phyloP scores from a whole-genome alignment of 1,284 basidiomycete species.

The Ganoderma meredithae region DNA sequence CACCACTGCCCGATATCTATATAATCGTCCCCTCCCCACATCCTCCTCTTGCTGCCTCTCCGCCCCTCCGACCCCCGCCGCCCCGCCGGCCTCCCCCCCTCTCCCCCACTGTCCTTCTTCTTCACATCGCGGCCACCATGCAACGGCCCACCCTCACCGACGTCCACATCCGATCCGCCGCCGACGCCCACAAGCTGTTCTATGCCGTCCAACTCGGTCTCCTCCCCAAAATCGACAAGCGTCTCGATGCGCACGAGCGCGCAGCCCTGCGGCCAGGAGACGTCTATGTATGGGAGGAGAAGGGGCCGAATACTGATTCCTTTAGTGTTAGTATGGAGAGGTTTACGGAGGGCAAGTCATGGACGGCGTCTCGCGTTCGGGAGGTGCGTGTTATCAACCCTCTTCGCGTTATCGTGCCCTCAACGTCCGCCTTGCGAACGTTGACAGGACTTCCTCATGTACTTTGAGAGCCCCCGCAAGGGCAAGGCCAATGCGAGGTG shows the following conservation, averaged over 20 bases:
- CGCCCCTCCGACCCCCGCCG: slow-evolving; percentile 29
- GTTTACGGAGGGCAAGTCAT: slow-evolving; percentile 51
- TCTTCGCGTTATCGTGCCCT: slow-evolving; percentile 16
- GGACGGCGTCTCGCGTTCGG: slow-evolving; percentile 48
- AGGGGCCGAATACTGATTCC: slow-evolving; percentile 46
- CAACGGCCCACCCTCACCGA: slow-evolving; percentile 48
- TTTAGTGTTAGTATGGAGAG: slow-evolving; percentile 50
- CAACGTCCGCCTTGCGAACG: slow-evolving; percentile 2
- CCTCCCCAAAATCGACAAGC: slow-evolving; percentile 50
- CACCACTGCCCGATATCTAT: slow-evolving; percentile 33
- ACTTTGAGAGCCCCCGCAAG: slow-evolving; percentile 47
- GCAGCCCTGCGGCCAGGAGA: slow-evolving; percentile 48
- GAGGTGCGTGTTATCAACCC: slow-evolving; percentile 39
- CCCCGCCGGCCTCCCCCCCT: slow-evolving; percentile 28
- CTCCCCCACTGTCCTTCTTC: slow-evolving; percentile 10
- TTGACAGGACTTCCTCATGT: slow-evolving; percentile 51
- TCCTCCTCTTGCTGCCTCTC: slow-evolving; percentile 33
- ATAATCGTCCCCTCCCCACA: slow-evolving; percentile 35
- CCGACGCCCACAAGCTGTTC: slow-evolving; percentile 53
- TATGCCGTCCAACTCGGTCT: slow-evolving; percentile 49
- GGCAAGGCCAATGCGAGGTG: slow-evolving; percentile 39
- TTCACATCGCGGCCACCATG: slow-evolving; percentile 33
- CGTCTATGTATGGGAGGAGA: slow-evolving; percentile 55
- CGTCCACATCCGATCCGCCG: slow-evolving; percentile 49
- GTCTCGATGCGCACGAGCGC: slow-evolving; percentile 52